A percentile compares a stretch with the other conserved stretches of the same genome.
Evolutionary conservation across 805 yeast species (phyloP).

Genomic region (Yarrowia hollandica): DNA sequence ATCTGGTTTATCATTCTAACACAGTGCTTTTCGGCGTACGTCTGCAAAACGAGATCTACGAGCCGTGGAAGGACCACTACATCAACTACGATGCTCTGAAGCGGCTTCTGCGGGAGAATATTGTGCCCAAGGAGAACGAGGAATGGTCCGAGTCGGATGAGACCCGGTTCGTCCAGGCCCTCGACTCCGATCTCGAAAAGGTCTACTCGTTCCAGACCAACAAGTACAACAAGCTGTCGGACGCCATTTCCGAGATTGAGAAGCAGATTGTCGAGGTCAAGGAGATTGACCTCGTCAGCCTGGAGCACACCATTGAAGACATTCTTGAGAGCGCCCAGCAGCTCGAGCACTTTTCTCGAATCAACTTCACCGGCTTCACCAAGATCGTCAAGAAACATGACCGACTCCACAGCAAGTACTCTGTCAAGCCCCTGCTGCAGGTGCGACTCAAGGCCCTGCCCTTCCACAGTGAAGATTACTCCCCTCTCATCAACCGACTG

Average conservation of each 20-base stretch:
- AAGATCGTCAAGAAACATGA: slow-evolving; percentile 97
- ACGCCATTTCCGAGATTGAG: slow-evolving; percentile 65
- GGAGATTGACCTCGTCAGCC: slow-evolving; percentile 53
- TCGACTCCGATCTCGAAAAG: slow-evolving; percentile 88
- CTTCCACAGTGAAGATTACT: slow-evolving; percentile 90
- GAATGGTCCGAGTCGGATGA: slow-evolving; percentile 81
- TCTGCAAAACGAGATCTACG: slow-evolving; percentile 74
- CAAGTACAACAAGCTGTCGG: slow-evolving; percentile 68
- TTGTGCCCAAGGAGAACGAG: slow-evolving; percentile 42
- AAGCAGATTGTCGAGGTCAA: slow-evolving; percentile 48
- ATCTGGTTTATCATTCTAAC: too few relatives aligned
- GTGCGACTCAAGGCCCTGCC: slow-evolving; percentile 87
- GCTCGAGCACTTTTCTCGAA: slow-evolving; percentile 83
- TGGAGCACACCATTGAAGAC: slow-evolving; percentile 72
- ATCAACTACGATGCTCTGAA: slow-evolving; percentile 88
- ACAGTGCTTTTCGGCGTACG: slow-evolving; percentile 80
- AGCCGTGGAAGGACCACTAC: slow-evolving; percentile 91
- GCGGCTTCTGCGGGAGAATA: slow-evolving; percentile 66
- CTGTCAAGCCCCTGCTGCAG: slow-evolving; percentile 86
- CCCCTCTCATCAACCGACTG: slow-evolving; percentile 77
- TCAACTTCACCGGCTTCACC: slow-evolving; percentile 91
- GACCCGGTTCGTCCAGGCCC: slow-evolving; percentile 69
- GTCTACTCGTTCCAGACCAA: slow-evolving; percentile 81
- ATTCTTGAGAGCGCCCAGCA: slow-evolving; percentile 74
- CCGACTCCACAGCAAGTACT: slow-evolving; percentile 78